Evolutionary conservation across 306 rosid species (phyloP), one percentile per base, ranked within the genome.

Genomic region (Dicorynia guianensis): DNA sequence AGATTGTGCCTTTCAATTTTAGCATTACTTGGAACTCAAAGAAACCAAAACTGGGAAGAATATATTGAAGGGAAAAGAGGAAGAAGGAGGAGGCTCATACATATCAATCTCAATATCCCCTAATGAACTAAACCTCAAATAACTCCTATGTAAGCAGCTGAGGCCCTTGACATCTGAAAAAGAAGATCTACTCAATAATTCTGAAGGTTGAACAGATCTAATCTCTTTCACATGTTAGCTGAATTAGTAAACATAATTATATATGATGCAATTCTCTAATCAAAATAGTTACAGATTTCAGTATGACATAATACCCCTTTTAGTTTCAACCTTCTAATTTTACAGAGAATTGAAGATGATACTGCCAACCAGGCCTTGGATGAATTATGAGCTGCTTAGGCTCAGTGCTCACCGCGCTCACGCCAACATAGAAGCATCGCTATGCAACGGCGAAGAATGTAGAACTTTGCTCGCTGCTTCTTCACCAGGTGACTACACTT

Each of bases 391-490:
- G 54, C 54, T 65, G 13, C 17, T 19, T 68, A 53, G 49, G 49
- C 40, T 79, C 69, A 83, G 58, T 80, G 77, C 8, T 91, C 93
- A 0, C 67, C 79, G 8, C 93, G 91, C 46, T 92, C 97, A 34
- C 83, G 97, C 88, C 86, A 88, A 57, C 97, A 92, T 67, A 92
- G 76, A 9, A 92, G 97, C 96, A 92, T 86, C 12, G 93, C 93
- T 17, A 92, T 65, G 72, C 97, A 92, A 7, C 97, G 97, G 17
- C 97, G 88, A 79, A 92, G 88, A 76, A 92, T 92, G 89, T 92
- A 92, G 90, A 89, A 89, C 65, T 89, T 92, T 0, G 97, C 90
- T 35, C 97, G 54, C 76, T 92, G 97, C 82, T 92, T 89, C 96
- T 92, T 92, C 82, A 92, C 88, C 17, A 92, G 12, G 66, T 92